Base-by-base conservation (phyloP, 345 rosid species). In the Rhodamnia argentea region DNA sequence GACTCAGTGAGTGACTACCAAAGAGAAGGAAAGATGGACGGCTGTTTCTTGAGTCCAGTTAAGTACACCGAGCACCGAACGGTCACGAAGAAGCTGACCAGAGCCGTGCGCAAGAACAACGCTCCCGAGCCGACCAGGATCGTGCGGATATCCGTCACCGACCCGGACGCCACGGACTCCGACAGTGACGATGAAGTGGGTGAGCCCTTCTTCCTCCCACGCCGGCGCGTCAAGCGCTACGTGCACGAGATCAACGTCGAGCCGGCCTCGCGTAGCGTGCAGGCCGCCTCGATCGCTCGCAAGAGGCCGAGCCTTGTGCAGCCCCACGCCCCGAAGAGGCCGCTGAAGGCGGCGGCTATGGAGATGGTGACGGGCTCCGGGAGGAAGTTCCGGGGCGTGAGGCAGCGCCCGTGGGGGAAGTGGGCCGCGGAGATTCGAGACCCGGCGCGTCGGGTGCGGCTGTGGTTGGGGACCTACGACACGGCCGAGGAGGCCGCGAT, bases 351-450 rank as follows among this genome's bases (percentile, higher is more conserved):
- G 15, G 64, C 88, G 29, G 37, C 86, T 10, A 5, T 60, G 7
- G 60, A 60, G 5, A 40, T 64, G 3, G 74, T 53, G 5, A 54
- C 82, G 0, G 85, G 56, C 50, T 89, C 47, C 81, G 85, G 88
- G 26, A 95, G 87, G 88, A 97, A 97, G 94, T 97, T 90, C 83
- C 93, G 99, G 2, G 99, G 99, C 6, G 99, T 97, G 16, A 86
- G 99, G 85, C 97, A 94, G 89, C 90, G 99, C 83, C 99, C 99
- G 0, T 97, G 99, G 99, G 99, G 99, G 0, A 97, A 97, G 90
- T 97, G 98, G 98, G 99, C 99, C 16, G 99, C 99, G 7, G 99
- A 97, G 96, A 97, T 97, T 88, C 91, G 99, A 44, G 99, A 97
- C 91, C 99, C 99, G 2, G 96, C 91, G 8, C 91, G 91, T 84